These are phyloP conservation scores for Geranomyces variabilis DNA, from an alignment of 192 early-diverging fungal species.

Conservation along the genomic window DNA sequence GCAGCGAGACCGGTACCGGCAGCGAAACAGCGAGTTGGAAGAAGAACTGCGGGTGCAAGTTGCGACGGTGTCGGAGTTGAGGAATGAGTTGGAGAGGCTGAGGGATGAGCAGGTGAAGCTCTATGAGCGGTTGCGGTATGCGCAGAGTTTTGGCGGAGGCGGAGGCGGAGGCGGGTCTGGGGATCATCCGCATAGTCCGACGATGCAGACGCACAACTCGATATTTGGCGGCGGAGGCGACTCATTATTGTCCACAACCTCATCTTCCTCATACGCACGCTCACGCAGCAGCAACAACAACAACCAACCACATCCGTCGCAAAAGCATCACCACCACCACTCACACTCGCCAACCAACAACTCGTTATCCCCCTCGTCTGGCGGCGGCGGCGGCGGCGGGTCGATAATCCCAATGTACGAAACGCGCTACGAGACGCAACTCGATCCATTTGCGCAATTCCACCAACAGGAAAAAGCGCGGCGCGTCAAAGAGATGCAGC, in stretches of 20 bases:
- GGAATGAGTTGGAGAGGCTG: conserved; percentile 65
- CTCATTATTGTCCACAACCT: no score
- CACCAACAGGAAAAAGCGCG: conserved; percentile 72
- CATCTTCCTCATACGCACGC: neutral
- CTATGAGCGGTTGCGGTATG: conserved; percentile 88
- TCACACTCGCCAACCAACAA: neutral
- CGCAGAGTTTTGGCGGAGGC: conserved; percentile 67
- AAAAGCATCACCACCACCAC: no score
- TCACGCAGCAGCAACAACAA: neutral
- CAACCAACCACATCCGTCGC: neutral
- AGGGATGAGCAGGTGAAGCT: conserved; percentile 85
- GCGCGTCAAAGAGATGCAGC: conserved; percentile 72
- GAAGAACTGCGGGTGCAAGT: conserved; percentile 57
- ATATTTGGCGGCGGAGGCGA: neutral
- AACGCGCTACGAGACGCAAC: conserved; percentile 79
- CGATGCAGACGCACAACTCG: neutral
- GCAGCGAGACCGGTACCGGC: conserved; percentile 88
- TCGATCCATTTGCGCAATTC: conserved; percentile 91
- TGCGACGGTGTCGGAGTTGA: conserved; percentile 58
- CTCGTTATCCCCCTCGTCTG: no score
- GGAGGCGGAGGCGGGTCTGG: conserved; percentile 17
- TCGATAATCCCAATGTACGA: conserved; percentile 53
- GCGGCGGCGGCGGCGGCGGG: no score
- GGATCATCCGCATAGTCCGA: conserved; percentile 3
- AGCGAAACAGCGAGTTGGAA: conserved; percentile 84